Conservation (phyloP, 345 rosid genomes). For the Lepidium africanum region DNA sequence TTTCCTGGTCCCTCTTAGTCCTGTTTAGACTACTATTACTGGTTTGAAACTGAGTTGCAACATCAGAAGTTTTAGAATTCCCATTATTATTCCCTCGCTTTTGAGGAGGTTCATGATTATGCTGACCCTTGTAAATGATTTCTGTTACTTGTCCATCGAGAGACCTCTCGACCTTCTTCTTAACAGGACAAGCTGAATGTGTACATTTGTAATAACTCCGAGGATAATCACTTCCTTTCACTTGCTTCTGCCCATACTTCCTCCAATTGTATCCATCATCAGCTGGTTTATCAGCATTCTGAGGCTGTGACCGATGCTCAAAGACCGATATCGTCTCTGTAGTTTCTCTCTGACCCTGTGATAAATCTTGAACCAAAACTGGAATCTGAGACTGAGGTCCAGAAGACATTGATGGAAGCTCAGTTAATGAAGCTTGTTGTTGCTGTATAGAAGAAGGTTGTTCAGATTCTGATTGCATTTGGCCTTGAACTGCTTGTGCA, state of each 20-base stretch:
- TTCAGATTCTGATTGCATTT: constrained; percentile 29
- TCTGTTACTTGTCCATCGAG: constrained; percentile 74
- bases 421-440: constrained; percentile 23
- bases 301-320: constrained; percentile 40
- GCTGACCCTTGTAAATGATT: constrained; percentile 85
- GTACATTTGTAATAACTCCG: constrained; percentile 89
- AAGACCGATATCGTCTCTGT: constrained; percentile 30
- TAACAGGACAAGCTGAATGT: constrained; percentile 59
- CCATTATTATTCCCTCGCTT: constrained; percentile 46
- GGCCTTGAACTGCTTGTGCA: constrained; percentile 62
- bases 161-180: constrained; percentile 81
- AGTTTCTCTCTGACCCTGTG: constrained; percentile 23
- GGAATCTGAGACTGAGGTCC: constrained; percentile 26
- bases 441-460: constrained; percentile 30
- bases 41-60: constrained; percentile 1
- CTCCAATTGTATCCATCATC: constrained; percentile 83
- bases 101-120: constrained; percentile 60
- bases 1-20: constrained; percentile 47
- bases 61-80: constrained; percentile 11
- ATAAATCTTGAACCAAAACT: constrained; percentile 23
- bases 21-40: constrained; percentile 9
- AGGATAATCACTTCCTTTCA: constrained; percentile 76
- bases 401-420: constrained; percentile 21
- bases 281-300: constrained; percentile 51
- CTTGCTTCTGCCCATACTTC: constrained; percentile 88